phyloP scores from a whole-genome alignment of 2,329 filamentous ascomycete species.

The Dendryphion nanum region DNA sequence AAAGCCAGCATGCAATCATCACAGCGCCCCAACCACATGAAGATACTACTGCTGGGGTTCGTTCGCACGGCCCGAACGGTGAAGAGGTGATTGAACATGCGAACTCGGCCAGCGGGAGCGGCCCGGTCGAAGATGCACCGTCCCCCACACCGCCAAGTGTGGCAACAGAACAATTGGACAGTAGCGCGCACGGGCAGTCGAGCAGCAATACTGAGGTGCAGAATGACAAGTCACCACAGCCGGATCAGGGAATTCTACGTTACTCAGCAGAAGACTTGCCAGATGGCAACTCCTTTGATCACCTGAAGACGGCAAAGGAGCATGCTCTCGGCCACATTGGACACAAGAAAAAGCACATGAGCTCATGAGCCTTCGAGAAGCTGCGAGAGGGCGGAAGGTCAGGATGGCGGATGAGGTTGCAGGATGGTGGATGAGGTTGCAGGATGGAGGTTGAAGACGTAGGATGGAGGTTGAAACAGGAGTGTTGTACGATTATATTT shows the following conservation, averaged over 20 bases:
- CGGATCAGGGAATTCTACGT: constrained; percentile 26
- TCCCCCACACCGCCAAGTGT: constrained; percentile 13
- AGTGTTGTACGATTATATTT: too few species aligned
- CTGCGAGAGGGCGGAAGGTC: too few species aligned
- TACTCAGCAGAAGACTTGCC: constrained; percentile 43
- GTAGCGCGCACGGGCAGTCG: constrained; percentile 7
- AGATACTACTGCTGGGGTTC: constrained; percentile 40
- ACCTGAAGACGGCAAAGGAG: constrained; percentile 37
- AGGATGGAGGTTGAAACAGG: too few species aligned
- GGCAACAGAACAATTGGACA: constrained; percentile 10
- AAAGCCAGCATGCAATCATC: constrained; percentile 37
- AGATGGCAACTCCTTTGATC: constrained; percentile 40
- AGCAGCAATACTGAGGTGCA: constrained; percentile 2
- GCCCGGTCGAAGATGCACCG: constrained; percentile 7
- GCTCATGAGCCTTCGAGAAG: too few species aligned
- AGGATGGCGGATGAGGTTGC: too few species aligned
- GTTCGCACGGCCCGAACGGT: constrained; percentile 36
- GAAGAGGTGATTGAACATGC: constrained; percentile 31
- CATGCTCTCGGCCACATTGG: constrained; percentile 32
- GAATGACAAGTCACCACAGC: constrained; percentile 17
- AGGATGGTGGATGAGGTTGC: too few species aligned
- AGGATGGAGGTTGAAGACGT: too few species aligned
- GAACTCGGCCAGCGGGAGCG: constrained; percentile 18
- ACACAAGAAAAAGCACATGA: constrained; percentile 2
- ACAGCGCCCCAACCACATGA: constrained; percentile 29